Conservation (phyloP, 495 filamentous ascomycete species). For the Echria macrotheca region DNA sequence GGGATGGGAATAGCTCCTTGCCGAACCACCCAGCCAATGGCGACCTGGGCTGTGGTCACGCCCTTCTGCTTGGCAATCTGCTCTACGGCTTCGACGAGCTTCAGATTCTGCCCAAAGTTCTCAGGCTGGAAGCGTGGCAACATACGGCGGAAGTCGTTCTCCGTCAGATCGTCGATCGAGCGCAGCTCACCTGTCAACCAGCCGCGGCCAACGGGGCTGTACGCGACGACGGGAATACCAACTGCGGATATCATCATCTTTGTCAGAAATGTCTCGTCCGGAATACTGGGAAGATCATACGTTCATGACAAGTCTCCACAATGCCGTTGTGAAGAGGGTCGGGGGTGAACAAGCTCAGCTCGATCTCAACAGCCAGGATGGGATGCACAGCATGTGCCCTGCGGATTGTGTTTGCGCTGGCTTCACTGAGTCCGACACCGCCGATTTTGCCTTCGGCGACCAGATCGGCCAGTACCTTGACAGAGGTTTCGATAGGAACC, state of each 20-base stretch:
- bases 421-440: constrained; percentile 37
- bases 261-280: neutral
- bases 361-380: constrained; percentile 23
- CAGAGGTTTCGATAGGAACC: constrained; percentile 17
- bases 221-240: constrained; percentile 67
- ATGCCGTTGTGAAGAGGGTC: constrained; percentile 12
- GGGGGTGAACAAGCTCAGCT: constrained; percentile 17
- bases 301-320: constrained; percentile 32
- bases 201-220: constrained; percentile 47
- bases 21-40: constrained; percentile 64
- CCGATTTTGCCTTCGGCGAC: constrained; percentile 39
- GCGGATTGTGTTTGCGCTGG: constrained; percentile 23
- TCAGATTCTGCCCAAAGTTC: constrained; percentile 68
- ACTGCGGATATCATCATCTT: constrained; percentile 22
- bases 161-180: constrained; percentile 56
- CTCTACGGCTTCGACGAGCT: constrained; percentile 62
- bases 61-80: constrained; percentile 64
- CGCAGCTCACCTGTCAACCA: constrained; percentile 60
- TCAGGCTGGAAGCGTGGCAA: constrained; percentile 65
- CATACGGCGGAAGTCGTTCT: constrained; percentile 48
- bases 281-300: neutral
- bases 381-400: constrained; percentile 20
- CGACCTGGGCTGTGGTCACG: constrained; percentile 67
- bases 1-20: constrained; percentile 77
- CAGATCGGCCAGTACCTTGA: constrained; percentile 17